phyloP scores from a whole-genome alignment of 768 basidiomycete genomes.

The Mycena epipterygia region DNA sequence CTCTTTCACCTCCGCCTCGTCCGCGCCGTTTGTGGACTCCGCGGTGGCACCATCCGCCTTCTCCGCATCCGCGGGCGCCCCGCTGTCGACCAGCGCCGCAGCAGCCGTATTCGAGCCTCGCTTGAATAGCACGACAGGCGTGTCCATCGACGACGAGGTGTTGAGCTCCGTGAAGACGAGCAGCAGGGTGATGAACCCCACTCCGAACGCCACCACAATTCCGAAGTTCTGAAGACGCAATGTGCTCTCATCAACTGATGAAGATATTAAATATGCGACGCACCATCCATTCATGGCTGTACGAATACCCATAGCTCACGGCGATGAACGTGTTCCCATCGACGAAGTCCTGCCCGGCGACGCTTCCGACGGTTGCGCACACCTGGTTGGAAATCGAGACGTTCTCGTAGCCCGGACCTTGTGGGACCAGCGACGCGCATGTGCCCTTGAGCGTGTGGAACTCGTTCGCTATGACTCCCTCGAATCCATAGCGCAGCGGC shows the following conservation, averaged over 20 bases:
- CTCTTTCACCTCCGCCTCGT: conserved; percentile 39
- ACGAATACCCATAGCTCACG: conserved; percentile 63
- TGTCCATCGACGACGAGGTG: conserved; percentile 53
- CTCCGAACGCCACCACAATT: too few relatives aligned
- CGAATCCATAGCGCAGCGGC: too few relatives aligned
- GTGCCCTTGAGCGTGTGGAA: conserved; percentile 76
- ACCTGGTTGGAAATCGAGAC: conserved; percentile 75
- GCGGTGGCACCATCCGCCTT: conserved; percentile 30
- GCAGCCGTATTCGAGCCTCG: conserved; percentile 57
- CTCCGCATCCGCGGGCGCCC: conserved; percentile 29
- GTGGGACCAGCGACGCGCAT: conserved; percentile 71
- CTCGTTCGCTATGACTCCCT: conserved; percentile 56
- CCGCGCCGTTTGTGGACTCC: too few relatives aligned
- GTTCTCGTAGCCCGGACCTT: conserved; percentile 72
- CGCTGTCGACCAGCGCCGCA: too few relatives aligned
- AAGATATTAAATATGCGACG: conserved; percentile 20
- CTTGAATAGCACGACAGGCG: conserved; percentile 73
- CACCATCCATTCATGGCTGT: conserved; percentile 57
- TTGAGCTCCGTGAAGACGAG: conserved; percentile 72
- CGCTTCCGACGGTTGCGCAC: conserved; percentile 77
- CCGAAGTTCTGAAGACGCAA: neutral
- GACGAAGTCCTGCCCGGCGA: conserved; percentile 70
- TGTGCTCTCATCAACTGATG: too few relatives aligned
- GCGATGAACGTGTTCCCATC: conserved; percentile 66
- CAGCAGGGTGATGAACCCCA: conserved; percentile 64